A percentile compares a stretch with the other conserved stretches of the same genome.
Evolutionary conservation across 2,329 filamentous ascomycete species (phyloP).

Genomic region (Ophiocordyceps camponoti-saundersi): DNA sequence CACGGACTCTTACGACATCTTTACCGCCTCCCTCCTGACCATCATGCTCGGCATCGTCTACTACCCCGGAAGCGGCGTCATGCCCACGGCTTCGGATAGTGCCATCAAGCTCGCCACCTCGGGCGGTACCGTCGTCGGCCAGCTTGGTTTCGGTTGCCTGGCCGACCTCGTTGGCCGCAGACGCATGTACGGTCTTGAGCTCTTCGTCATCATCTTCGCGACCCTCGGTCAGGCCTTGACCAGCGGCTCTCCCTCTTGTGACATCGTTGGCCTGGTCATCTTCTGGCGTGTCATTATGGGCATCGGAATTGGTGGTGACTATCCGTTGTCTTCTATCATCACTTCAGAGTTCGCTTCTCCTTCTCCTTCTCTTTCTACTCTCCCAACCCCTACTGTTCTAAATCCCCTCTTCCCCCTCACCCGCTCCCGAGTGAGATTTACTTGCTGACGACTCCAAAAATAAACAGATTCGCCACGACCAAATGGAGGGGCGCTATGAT

Average conservation of each 20-base stretch:
- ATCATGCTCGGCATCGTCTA: conserved; percentile 68
- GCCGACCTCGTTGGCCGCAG: conserved; percentile 67
- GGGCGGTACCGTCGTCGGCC: conserved; percentile 67
- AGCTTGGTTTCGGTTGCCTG: conserved; percentile 62
- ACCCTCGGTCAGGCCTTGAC: conserved; percentile 57
- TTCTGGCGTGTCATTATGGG: conserved; percentile 69
- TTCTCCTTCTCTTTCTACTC: background rate
- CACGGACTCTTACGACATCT: conserved; percentile 74
- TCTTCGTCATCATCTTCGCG: conserved; percentile 66
- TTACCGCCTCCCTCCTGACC: conserved; percentile 56
- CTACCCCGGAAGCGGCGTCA: conserved; percentile 39
- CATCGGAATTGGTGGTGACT: conserved; percentile 36
- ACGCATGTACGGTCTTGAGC: conserved; percentile 54
- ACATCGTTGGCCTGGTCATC: conserved; percentile 50
- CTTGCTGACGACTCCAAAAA: background rate
- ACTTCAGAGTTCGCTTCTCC: conserved; percentile 50
- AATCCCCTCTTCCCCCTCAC: background rate
- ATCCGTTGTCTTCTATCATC: conserved; percentile 68
- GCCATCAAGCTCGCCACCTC: conserved; percentile 78
- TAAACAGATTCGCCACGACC: conserved; percentile 49
- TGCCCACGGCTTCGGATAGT: conserved; percentile 53
- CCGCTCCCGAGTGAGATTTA: too few species aligned
- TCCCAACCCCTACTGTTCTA: too few species aligned
- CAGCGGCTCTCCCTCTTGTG: conserved; percentile 43
- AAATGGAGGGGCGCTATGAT: conserved; percentile 81